Base-by-base conservation (phyloP, 306 rosid species). In the Luffa aegyptiaca region DNA sequence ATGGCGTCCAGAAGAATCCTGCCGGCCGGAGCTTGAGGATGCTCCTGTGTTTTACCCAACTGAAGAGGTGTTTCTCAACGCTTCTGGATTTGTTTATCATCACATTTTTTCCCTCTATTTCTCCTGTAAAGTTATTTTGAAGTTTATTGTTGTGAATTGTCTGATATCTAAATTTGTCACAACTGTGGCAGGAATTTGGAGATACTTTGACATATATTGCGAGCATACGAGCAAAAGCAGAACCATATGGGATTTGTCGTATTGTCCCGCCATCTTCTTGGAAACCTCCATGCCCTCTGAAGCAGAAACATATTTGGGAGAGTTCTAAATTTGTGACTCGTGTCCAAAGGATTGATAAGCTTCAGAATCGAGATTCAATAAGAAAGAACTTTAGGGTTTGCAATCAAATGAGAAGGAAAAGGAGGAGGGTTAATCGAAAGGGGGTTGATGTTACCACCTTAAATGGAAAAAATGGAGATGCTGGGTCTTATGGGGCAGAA, bases 241-340 rank as follows among this genome's bases (percentile, higher is more conserved):
- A 95, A 82, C 90, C 93, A 59, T 91, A 89, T 80, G 99, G 99
- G 85, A 90, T 95, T 80, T 95, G 99, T 80, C 97, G 97, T 81
- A 93, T 95, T 84, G 99, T 95, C 73, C 99, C 99, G 65, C 99
- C 99, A 2, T 66, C 91, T 52, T 96, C 97, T 75, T 96, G 99
- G 99, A 96, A 89, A 82, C 98, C 99, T 66, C 94, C 97, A 39
- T 93, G 97, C 81, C 93, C 94, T 77, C 96, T 96, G 75, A 91
- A 84, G 90, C 91, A 88, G 80, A 91, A 86, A 79, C 76, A 70
- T 26, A 84, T 82, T 72, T 96, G 99, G 99, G 92, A 87, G 83
- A 75, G 84, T 83, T 89, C 98, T 63, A 93, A 88, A 84, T 96
- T 96, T 87, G 75, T 89, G 85, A 96, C 99, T 56, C 97, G 99